These are phyloP conservation scores for Pseudonitzschia multiseries DNA, from an alignment of 108 stramenopile genomes.

Conservation along the genomic window DNA sequence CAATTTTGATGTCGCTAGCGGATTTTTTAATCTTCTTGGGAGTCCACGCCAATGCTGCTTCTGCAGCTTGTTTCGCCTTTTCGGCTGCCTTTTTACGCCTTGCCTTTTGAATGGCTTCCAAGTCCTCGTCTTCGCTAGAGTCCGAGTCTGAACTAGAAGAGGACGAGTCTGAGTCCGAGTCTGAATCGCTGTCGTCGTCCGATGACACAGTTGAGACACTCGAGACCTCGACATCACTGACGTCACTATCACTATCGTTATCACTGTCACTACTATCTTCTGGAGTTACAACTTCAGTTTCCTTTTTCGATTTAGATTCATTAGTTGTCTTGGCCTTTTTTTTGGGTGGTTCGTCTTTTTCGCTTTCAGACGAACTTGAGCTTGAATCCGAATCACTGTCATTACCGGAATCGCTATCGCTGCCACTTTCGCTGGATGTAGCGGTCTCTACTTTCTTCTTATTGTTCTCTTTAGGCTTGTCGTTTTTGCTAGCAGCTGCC, in stretches of 20 bases:
- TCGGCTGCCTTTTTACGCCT: conserved; percentile 49
- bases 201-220: conserved; percentile 79
- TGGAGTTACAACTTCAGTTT: conserved; percentile 24
- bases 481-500: neutral
- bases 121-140: conserved; percentile 38
- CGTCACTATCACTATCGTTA: conserved; percentile 48
- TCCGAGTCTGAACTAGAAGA: conserved; percentile 33
- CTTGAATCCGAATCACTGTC: conserved; percentile 10
- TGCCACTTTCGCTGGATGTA: conserved; percentile 13
- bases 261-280: conserved; percentile 18
- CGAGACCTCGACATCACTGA: conserved; percentile 87
- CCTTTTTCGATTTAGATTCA: conserved; percentile 9
- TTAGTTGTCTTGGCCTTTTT: conserved; percentile 22
- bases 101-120: conserved; percentile 43
- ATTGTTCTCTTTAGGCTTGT: neutral
- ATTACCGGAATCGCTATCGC: conserved; percentile 21
- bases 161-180: conserved; percentile 28
- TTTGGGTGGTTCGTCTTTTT: conserved; percentile 22
- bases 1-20: conserved; percentile 41
- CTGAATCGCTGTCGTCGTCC: conserved; percentile 53
- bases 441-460: conserved; percentile 12
- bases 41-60: conserved; percentile 81
- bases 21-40: conserved; percentile 60
- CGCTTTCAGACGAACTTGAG: conserved; percentile 7
- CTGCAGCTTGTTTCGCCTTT: conserved; percentile 78